phyloP scores from a whole-genome alignment of 176 grass and related monocot species.

The Oryza australiensis region DNA sequence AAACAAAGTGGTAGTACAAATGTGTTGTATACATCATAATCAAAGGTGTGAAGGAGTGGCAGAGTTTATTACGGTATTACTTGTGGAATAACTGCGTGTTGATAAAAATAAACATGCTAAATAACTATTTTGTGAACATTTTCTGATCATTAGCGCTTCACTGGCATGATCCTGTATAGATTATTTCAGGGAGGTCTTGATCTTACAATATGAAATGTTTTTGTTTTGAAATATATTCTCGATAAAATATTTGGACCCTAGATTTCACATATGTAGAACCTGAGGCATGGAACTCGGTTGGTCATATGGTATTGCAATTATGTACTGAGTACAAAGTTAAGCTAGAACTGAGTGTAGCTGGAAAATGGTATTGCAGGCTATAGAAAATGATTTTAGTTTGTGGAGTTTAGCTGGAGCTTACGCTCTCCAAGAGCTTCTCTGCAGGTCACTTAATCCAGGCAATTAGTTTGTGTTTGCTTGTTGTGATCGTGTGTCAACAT shows the following conservation, averaged over 20 bases:
- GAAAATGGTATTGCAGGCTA: no score
- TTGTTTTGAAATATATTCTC: not conserved
- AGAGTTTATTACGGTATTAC: slow-evolving; percentile 9
- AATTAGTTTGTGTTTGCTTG: no score
- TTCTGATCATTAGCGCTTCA: not conserved
- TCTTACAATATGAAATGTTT: not conserved
- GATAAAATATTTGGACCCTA: not conserved
- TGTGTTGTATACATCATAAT: slow-evolving; percentile 13
- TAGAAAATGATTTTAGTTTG: no score
- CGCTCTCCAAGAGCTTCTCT: no score
- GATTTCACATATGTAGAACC: no score
- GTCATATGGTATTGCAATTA: not conserved
- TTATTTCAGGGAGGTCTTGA: not conserved
- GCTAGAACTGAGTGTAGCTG: not conserved
- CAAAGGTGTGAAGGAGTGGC: not conserved
- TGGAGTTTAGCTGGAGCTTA: no score
- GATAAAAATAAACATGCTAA: not conserved
- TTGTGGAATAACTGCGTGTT: not conserved
- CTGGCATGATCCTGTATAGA: not conserved
- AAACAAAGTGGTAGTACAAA: slow-evolving; percentile 12
- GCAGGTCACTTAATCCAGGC: no score
- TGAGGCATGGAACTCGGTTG: not conserved
- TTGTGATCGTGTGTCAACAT: no score
- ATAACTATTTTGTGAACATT: not conserved
- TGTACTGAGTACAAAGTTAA: not conserved